Evolutionary conservation across 352 stramenopile species (phyloP), one percentile per base, ranked within the genome.

Genomic region (Globisporangium camurandrum): DNA sequence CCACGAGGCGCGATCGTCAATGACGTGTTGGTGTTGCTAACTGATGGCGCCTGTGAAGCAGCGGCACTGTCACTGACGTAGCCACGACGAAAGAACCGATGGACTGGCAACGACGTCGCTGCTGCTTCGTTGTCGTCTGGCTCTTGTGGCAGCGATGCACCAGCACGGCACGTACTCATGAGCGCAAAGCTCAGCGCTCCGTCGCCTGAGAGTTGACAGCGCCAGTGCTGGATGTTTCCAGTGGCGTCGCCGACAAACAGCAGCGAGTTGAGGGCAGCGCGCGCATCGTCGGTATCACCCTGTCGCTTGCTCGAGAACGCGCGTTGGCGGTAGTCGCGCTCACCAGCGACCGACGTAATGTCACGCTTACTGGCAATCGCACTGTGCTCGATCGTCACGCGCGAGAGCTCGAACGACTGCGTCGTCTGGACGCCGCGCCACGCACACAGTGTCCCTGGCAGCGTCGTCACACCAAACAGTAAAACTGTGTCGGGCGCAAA

Each of bases 251-350:
- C 82, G 0, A 91, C 54, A 57, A 93, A 93, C 24, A 93, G 60
- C 2, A 93, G 53, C 24, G 81, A 88, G 45, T 93, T 93, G 2
- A 86, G 54, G 42, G 59, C 73, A 6, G 64, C 59, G 11, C 28
- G 30, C 20, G 28, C 28, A 5, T 17, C 36, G 34, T 58, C 48
- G 1, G 20, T 56, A 59, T 61, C 45, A 17, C 51, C 46, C 56
- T 49, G 37, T n/a, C 52, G 46, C 39, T 79, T 71, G 40, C 56
- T 81, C 20, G 70, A 75, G 47, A 93, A 93, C 14, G 82, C 82
- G 31, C 79, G 74, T 50, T 91, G 80, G 1, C 78, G 79, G 40
- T 91, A 91, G 52, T 91, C 79, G 59, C 78, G 63, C 62, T 91
- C 82, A 14, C 79, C 66, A 4, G 73, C 80, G 50, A 93, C 79